phyloP scores from a whole-genome alignment of 352 stramenopile genomes.

The Peronospora belbahrii region DNA sequence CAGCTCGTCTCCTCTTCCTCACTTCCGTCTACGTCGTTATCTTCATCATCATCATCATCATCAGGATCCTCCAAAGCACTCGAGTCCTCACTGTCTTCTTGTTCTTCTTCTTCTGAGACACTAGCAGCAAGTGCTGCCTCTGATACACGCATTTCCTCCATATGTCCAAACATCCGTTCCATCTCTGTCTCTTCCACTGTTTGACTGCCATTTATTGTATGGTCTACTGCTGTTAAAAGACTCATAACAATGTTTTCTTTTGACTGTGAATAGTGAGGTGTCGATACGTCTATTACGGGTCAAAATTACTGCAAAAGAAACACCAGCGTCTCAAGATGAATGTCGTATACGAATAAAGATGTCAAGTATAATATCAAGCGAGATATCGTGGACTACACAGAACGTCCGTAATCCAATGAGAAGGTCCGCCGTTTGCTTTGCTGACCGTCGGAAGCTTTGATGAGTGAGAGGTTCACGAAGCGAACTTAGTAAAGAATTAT shows the following conservation, averaged over 20 bases:
- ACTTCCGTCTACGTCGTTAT: slow-evolving; percentile 62
- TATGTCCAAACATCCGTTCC: slow-evolving; percentile 39
- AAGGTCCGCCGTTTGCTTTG: slow-evolving; percentile 19
- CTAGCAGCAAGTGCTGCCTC: slow-evolving; percentile 28
- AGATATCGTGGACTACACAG: slow-evolving; percentile 4
- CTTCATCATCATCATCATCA: slow-evolving; percentile 48
- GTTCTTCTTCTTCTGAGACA: slow-evolving; percentile 32
- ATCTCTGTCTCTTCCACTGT: slow-evolving; percentile 38
- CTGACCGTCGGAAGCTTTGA: neutral
- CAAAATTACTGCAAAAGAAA: slow-evolving; percentile 3
- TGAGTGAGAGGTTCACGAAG: neutral
- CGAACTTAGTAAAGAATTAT: neutral
- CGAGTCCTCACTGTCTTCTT: slow-evolving; percentile 30
- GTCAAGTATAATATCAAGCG: neutral
- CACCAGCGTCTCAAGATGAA: neutral
- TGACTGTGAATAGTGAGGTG: slow-evolving; percentile 1
- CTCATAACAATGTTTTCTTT: slow-evolving; percentile 10
- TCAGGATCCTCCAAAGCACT: slow-evolving; percentile 57
- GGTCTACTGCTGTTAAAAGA: slow-evolving; percentile 2
- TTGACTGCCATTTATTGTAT: slow-evolving; percentile 13
- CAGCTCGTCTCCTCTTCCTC: slow-evolving; percentile 91
- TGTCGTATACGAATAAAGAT: slow-evolving; percentile 1
- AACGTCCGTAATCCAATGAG: neutral
- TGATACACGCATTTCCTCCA: slow-evolving; percentile 47
- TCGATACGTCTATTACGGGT: neutral